Evolutionary conservation across 1,284 basidiomycete genomes (phyloP).

Genomic region (Quambalaria eucalypti): DNA sequence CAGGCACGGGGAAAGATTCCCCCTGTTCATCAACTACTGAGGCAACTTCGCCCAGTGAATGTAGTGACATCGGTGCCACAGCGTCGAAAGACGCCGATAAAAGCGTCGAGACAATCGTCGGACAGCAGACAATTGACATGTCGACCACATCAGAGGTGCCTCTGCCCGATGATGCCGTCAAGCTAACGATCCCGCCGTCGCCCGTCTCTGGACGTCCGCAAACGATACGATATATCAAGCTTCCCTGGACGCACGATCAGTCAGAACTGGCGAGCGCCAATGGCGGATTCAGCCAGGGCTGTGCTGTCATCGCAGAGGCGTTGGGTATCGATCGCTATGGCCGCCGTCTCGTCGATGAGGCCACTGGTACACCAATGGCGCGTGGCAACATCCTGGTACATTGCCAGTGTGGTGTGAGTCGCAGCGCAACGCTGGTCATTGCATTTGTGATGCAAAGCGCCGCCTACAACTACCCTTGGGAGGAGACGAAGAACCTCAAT

Average conservation of each 20-base stretch:
- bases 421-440: conserved; percentile 84
- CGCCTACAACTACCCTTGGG: conserved; percentile 55
- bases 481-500: conserved; percentile 18
- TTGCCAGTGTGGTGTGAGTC: conserved; percentile 81
- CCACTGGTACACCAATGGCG: background rate
- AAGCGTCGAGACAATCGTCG: too few relatives aligned
- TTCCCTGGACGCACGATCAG: conserved; percentile 74
- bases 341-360: background rate
- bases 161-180: conserved; percentile 26
- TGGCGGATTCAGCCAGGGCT: conserved; percentile 33
- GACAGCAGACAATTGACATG: too few relatives aligned
- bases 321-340: conserved; percentile 53
- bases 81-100: too few relatives aligned
- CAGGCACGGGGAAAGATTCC: too few relatives aligned
- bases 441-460: conserved; percentile 92
- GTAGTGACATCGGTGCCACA: too few relatives aligned
- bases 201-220: conserved; percentile 6
- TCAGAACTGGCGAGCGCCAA: conserved; percentile 23
- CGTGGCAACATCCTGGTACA: conserved; percentile 33
- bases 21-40: too few relatives aligned
- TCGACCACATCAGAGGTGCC: too few relatives aligned
- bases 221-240: conserved; percentile 64
- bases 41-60: too few relatives aligned
- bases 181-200: conserved; percentile 15
- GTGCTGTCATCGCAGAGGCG: conserved; percentile 33